Percentiles rank a stretch among this genome's conserved stretches.
Conservation (phyloP, 2,329 filamentous ascomycete species). For the Xylariales sp. region DNA sequence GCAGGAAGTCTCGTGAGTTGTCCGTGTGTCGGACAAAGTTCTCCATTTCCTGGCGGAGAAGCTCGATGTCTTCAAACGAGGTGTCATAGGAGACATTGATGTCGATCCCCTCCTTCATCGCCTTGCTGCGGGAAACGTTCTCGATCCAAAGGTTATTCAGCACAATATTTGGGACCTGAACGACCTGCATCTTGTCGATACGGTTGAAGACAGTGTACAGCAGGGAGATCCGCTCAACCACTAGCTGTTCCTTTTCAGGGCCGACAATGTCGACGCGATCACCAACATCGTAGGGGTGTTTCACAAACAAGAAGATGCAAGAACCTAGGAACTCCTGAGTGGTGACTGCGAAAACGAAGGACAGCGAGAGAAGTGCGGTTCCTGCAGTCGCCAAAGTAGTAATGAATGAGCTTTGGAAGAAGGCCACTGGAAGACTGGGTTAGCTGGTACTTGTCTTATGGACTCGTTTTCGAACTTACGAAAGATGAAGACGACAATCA, state of each 20-base stretch:
- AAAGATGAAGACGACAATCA: slow-evolving; percentile 81
- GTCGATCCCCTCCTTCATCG: slow-evolving; percentile 82
- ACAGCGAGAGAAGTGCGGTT: slow-evolving; percentile 88
- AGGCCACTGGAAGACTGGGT: slow-evolving; percentile 54
- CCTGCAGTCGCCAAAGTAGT: slow-evolving; percentile 85
- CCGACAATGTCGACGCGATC: slow-evolving; percentile 80
- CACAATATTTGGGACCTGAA: slow-evolving; percentile 83
- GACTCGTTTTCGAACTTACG: too few species aligned
- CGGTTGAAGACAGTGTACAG: slow-evolving; percentile 89
- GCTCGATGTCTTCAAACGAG: slow-evolving; percentile 81
- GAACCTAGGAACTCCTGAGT: slow-evolving; percentile 95
- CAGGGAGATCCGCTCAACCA: slow-evolving; percentile 91
- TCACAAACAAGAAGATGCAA: slow-evolving; percentile 97
- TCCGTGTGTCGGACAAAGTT: slow-evolving; percentile 77
- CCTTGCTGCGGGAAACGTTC: slow-evolving; percentile 84
- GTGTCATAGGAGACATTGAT: slow-evolving; percentile 84
- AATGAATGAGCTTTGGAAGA: slow-evolving; percentile 81
- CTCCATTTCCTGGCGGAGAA: slow-evolving; percentile 79
- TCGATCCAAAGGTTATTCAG: slow-evolving; percentile 94
- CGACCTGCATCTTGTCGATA: slow-evolving; percentile 73
- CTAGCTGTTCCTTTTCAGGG: slow-evolving; percentile 55
- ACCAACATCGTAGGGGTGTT: slow-evolving; percentile 94
- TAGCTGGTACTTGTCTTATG: slow-evolving; percentile 12
- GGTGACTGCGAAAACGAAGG: slow-evolving; percentile 90
- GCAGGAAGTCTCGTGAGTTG: slow-evolving; percentile 87